A percentile compares a stretch with the other conserved stretches of the same genome.
Evolutionary conservation across 2,329 filamentous ascomycete species (phyloP).

Genomic region (Leptographium lundbergii): DNA sequence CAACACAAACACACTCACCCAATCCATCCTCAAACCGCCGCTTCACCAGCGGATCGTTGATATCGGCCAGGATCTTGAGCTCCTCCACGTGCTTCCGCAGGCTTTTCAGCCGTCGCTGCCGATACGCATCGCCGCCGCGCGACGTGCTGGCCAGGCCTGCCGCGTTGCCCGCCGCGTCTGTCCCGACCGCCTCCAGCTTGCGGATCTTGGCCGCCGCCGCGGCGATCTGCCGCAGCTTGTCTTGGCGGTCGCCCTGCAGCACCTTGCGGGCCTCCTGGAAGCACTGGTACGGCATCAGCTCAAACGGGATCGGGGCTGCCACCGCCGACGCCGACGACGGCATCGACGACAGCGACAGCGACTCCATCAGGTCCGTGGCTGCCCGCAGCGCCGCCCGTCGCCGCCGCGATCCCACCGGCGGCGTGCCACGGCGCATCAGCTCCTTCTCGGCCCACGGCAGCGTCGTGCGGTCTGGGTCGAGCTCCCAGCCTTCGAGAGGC

Average conservation of each 20-base stretch:
- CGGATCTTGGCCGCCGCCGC: slow-evolving; percentile 56
- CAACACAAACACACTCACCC: slow-evolving; percentile 40
- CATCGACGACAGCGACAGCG: too few relatives aligned
- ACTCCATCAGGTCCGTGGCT: too few relatives aligned
- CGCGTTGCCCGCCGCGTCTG: not conserved
- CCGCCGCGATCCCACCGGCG: slow-evolving; percentile 73
- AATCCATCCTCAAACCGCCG: slow-evolving; percentile 84
- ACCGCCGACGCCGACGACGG: slow-evolving; percentile 20
- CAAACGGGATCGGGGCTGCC: slow-evolving; percentile 73
- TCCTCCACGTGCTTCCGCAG: slow-evolving; percentile 62
- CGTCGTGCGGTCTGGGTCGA: slow-evolving; percentile 58
- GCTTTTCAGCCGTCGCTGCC: slow-evolving; percentile 53
- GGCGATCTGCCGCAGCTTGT: slow-evolving; percentile 66
- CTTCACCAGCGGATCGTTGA: slow-evolving; percentile 91
- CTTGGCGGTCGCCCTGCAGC: slow-evolving; percentile 62
- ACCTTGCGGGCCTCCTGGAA: slow-evolving; percentile 92
- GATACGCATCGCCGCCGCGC: slow-evolving; percentile 49
- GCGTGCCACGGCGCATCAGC: slow-evolving; percentile 54
- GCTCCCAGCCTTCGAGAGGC: slow-evolving; percentile 29
- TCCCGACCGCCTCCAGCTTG: slow-evolving; percentile 41
- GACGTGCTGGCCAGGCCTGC: slow-evolving; percentile 36
- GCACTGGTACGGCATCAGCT: slow-evolving; percentile 90
- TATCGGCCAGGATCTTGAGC: slow-evolving; percentile 81
- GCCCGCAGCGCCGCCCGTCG: slow-evolving; percentile 57
- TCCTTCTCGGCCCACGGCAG: slow-evolving; percentile 51